Percentiles rank a stretch among this genome's conserved stretches.
These are phyloP conservation scores for Planoprotostelium fungivorum DNA, from an alignment of 78 protist genomes.

Conservation along the genomic window DNA sequence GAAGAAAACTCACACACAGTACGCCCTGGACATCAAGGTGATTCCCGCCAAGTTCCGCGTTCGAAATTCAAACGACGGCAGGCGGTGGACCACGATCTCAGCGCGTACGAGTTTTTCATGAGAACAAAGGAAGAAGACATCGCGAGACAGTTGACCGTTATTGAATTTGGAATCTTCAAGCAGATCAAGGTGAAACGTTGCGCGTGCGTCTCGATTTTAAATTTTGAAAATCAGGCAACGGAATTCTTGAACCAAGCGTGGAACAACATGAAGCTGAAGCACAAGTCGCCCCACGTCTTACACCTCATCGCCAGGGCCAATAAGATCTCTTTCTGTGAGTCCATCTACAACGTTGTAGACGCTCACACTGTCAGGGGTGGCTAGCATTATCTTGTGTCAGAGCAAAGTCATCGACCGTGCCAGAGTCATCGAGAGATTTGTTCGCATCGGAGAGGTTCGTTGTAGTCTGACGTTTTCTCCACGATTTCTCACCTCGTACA, in stretches of 20 bases:
- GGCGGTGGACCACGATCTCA: conserved; percentile 14
- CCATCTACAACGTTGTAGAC: background rate
- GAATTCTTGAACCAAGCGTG: conserved; percentile 71
- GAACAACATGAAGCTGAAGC: conserved; percentile 64
- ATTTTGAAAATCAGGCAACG: conserved; percentile 24
- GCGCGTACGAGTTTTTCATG: conserved; percentile 5
- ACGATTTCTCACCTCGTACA: too few relatives aligned
- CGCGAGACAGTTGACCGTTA: conserved; percentile 74
- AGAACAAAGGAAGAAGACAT: conserved; percentile 65
- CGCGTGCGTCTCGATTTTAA: background rate
- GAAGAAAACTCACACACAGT: background rate
- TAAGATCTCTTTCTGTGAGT: conserved; percentile 43
- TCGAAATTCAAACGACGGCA: background rate
- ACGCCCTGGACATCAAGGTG: conserved; percentile 30
- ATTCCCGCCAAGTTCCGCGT: conserved; percentile 3
- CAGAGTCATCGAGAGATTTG: conserved; percentile 33
- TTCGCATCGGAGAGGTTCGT: conserved; percentile 57
- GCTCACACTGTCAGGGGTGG: background rate
- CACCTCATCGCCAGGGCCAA: conserved; percentile 41
- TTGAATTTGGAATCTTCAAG: conserved; percentile 55
- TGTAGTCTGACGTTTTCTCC: background rate
- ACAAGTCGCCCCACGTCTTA: conserved; percentile 62
- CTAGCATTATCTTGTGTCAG: background rate
- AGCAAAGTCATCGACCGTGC: conserved; percentile 40
- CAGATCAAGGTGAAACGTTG: background rate